phyloP scores from a whole-genome alignment of 2,329 filamentous ascomycete species.

The Fusarium nurragi region DNA sequence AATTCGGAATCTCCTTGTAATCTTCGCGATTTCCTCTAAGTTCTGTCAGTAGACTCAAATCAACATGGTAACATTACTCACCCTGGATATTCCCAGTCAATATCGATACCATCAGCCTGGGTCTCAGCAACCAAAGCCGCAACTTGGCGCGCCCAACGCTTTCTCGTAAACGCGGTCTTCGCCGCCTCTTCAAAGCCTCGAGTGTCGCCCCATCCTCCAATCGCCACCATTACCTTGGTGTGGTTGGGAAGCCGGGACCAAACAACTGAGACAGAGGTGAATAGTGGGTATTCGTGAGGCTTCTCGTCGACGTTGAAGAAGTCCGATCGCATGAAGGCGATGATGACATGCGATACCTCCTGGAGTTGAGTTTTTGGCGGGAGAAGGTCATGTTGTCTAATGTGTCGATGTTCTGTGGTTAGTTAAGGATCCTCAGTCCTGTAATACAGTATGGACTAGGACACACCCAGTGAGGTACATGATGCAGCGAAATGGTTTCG shows the following conservation, averaged over 20 bases:
- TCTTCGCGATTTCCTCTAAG: slow-evolving; percentile 72
- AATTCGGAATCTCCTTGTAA: slow-evolving; percentile 72
- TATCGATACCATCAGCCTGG: slow-evolving; percentile 71
- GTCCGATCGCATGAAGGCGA: slow-evolving; percentile 66
- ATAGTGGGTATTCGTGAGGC: slow-evolving; percentile 59
- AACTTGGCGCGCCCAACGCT: slow-evolving; percentile 71
- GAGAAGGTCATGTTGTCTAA: slow-evolving; percentile 59
- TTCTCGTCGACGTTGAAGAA: slow-evolving; percentile 58
- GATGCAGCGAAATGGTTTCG: slow-evolving; percentile 47
- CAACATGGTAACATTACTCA: slow-evolving; percentile 32
- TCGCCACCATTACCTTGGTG: slow-evolving; percentile 74
- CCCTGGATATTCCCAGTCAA: slow-evolving; percentile 74
- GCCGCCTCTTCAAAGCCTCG: slow-evolving; percentile 69
- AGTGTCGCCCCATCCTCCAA: slow-evolving; percentile 80
- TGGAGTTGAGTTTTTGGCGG: slow-evolving; percentile 51
- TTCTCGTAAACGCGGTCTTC: slow-evolving; percentile 59
- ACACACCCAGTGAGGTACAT: slow-evolving; percentile 62
- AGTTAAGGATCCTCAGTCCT: not conserved
- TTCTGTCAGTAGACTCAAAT: not conserved
- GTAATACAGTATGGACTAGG: not conserved
- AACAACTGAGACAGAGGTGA: slow-evolving; percentile 59
- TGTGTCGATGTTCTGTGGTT: slow-evolving; percentile 38
- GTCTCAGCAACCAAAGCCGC: slow-evolving; percentile 68
- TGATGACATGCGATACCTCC: slow-evolving; percentile 64
- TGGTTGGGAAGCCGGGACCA: slow-evolving; percentile 59